Conservation (phyloP, 306 rosid genomes). For the Malus domestica region DNA sequence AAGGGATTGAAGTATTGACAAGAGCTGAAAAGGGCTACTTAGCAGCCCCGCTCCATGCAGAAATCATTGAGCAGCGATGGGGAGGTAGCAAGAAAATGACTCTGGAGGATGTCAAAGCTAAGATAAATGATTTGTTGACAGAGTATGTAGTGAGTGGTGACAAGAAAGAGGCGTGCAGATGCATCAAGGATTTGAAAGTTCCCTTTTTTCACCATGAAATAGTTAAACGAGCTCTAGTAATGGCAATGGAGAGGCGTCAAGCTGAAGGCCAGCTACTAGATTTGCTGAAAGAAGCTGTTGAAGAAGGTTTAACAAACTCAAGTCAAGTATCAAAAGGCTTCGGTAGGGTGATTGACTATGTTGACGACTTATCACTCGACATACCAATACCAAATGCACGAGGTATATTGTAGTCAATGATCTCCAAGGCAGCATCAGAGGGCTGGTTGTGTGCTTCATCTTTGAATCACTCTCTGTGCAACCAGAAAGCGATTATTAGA, state of each 20-base stretch:
- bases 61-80: constrained; percentile 54
- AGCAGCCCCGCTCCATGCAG: constrained; percentile 60
- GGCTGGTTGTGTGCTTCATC: constrained; percentile 75
- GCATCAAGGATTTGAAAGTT: constrained; percentile 64
- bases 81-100: constrained; percentile 61
- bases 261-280: constrained; percentile 51
- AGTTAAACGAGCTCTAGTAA: constrained; percentile 58
- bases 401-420: constrained; percentile 35
- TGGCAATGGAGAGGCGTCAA: constrained; percentile 64
- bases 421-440: constrained; percentile 64
- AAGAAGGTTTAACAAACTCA: constrained; percentile 61
- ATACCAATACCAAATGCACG: constrained; percentile 45
- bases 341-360: constrained; percentile 45
- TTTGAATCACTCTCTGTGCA: constrained; percentile 40
- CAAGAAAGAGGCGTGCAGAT: constrained; percentile 62
- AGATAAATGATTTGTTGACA: constrained; percentile 47
- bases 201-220: constrained; percentile 62
- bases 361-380: constrained; percentile 66
- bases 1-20: constrained; percentile 48
- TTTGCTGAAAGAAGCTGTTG: constrained; percentile 55
- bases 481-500: constrained; percentile 30
- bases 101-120: constrained; percentile 49
- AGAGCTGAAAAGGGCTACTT: constrained; percentile 60
- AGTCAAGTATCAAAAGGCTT: constrained; percentile 69
- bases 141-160: constrained; percentile 66